Base-by-base conservation (phyloP, 2,329 filamentous ascomycete genomes). In the Coleophoma crateriformis region DNA sequence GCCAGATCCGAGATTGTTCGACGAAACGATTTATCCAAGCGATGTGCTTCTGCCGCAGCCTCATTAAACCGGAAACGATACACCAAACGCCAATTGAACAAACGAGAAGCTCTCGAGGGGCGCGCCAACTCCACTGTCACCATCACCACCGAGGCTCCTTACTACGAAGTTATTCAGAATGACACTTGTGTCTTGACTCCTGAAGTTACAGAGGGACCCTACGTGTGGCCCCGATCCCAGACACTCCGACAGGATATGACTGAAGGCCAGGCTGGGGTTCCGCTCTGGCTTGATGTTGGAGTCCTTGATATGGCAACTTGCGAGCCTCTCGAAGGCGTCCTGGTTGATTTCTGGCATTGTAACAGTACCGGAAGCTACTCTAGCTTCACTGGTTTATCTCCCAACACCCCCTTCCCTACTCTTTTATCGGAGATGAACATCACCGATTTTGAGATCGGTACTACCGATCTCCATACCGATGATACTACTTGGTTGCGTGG, bases 151-250 rank as follows among this genome's bases (percentile, higher is more conserved):
- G 44, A 46, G 37, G 44, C 44, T 17, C 44, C 44, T 22, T 46
- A 46, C 44, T 46, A 46, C 44, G 32, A 46, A 20, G 44, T 46
- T 27, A 46, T 46, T 20, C 44, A 46, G 32, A 68, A 71, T 58
- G 65, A 62, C 43, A 70, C 71, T 22, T 78, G 76, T 54, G 63
- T 77, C 22, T 64, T 79, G 22, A 71, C 68, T 19, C 74, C 75
- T 1, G 76, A 79, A 58, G 71, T 72, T 15, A 77, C 71, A 10
- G 68, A 77, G 58, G 76, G 76, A 1, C 77, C 77, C 13, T 79
- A 78, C 65, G 33, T 35, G 5, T 46, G 44, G 44, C 44, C 44
- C 1, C 27, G 44, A n/a, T 46, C 44, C 2, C 44, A 46, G 19
- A 46, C 44, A 6, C 14, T 46, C 7, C 33, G 44, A 11, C 44